phyloP scores from a whole-genome alignment of 108 stramenopile genomes.

The Epithemia pelagica region DNA sequence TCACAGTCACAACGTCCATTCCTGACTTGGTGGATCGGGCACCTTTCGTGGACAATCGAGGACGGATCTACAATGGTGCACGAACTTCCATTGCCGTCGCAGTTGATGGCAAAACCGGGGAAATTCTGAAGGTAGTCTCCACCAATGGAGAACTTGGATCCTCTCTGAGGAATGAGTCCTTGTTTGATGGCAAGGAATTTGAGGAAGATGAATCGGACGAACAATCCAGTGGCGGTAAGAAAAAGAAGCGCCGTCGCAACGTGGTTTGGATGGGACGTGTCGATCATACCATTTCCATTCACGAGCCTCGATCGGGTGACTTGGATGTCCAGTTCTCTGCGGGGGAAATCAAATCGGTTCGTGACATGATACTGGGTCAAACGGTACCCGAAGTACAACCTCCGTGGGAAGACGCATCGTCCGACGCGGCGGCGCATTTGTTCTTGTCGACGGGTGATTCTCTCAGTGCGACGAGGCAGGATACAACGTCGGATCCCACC shows the following conservation, averaged over 20 bases:
- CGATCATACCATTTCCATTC: conserved; percentile 64
- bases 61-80: conserved; percentile 66
- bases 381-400: conserved; percentile 13
- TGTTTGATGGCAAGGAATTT: not conserved
- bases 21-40: conserved; percentile 62
- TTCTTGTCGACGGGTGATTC: not conserved
- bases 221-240: not conserved
- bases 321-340: conserved; percentile 65
- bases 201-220: conserved; percentile 10
- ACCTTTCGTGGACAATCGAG: conserved; percentile 74
- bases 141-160: not conserved
- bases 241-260: conserved; percentile 10
- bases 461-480: not conserved
- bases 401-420: conserved; percentile 3
- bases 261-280: conserved; percentile 85
- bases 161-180: not conserved
- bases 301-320: conserved; percentile 60
- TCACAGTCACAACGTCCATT: conserved; percentile 48
- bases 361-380: conserved; percentile 56
- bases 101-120: conserved; percentile 60
- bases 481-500: not conserved
- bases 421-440: not conserved
- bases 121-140: conserved; percentile 59
- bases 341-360: conserved; percentile 55
- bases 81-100: conserved; percentile 57